Evolutionary conservation across 805 yeast genomes (phyloP).

Genomic region (Nakazawaea ambrosiae): DNA sequence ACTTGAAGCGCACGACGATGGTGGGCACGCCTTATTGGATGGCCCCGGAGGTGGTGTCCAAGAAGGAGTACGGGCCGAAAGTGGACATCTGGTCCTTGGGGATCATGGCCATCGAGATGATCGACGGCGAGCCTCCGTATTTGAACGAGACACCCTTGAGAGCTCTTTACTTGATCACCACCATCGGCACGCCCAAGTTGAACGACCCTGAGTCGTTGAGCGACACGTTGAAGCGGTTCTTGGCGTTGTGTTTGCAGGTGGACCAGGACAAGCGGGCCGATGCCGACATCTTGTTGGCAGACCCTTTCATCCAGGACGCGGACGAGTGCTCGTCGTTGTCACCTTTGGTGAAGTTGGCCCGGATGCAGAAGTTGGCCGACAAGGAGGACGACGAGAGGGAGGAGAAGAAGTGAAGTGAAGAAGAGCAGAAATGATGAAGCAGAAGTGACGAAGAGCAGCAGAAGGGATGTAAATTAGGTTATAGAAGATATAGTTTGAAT

Average conservation of each 20-base stretch:
- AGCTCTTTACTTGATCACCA: slow-evolving; percentile 70
- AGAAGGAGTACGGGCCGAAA: slow-evolving; percentile 74
- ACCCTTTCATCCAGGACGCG: slow-evolving; percentile 56
- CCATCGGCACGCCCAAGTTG: slow-evolving; percentile 75
- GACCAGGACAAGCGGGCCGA: slow-evolving; percentile 76
- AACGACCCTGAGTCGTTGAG: slow-evolving; percentile 71
- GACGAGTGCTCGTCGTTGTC: slow-evolving; percentile 57
- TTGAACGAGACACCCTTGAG: slow-evolving; percentile 72
- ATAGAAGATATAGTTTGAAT: too few relatives aligned
- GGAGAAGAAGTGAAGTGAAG: too few relatives aligned
- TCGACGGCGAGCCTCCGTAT: slow-evolving; percentile 81
- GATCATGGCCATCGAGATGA: slow-evolving; percentile 83
- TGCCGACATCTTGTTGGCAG: slow-evolving; percentile 63
- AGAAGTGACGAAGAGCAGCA: too few relatives aligned
- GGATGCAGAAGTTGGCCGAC: slow-evolving; percentile 48
- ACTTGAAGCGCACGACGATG: slow-evolving; percentile 75
- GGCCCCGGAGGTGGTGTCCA: slow-evolving; percentile 84
- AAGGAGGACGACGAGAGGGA: slow-evolving; percentile 17
- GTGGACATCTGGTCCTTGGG: slow-evolving; percentile 83
- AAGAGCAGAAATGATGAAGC: too few relatives aligned
- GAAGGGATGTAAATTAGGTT: too few relatives aligned
- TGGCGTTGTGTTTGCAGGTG: slow-evolving; percentile 75
- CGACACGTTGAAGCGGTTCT: slow-evolving; percentile 55
- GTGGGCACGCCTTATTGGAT: slow-evolving; percentile 89
- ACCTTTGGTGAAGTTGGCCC: slow-evolving; percentile 68